Evolutionary conservation across 768 basidiomycete genomes (phyloP).

Genomic region (Leccinum barrowsii): DNA sequence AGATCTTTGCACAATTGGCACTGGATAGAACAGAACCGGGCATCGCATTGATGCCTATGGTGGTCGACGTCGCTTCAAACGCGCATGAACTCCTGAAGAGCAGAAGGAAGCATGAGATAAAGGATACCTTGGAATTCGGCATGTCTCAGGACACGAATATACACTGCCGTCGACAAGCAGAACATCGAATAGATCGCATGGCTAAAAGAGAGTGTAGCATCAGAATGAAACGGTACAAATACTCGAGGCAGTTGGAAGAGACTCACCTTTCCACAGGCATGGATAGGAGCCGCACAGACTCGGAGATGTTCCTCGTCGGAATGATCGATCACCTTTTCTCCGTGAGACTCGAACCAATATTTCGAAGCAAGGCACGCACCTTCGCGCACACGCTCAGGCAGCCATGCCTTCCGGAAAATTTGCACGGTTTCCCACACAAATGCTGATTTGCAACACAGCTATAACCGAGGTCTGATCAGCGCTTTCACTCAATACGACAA

Average conservation of each 20-base stretch:
- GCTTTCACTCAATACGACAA: accelerated
- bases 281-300: constrained; percentile 46
- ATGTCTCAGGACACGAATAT: constrained; percentile 42
- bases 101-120: not conserved
- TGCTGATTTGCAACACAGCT: constrained; percentile 54
- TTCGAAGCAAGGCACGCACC: constrained; percentile 27
- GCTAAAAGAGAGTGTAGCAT: constrained; percentile 21
- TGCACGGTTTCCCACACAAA: constrained; percentile 53
- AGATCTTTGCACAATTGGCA: constrained; percentile 45
- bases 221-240: not conserved
- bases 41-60: constrained; percentile 51
- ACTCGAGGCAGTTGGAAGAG: no score
- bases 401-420: constrained; percentile 42
- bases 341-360: not conserved
- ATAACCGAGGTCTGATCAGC: not conserved
- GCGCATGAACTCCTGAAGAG: not conserved
- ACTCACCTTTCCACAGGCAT: constrained; percentile 53
- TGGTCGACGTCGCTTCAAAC: constrained; percentile 36
- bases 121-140: constrained; percentile 40
- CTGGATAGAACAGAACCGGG: constrained; percentile 47
- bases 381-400: constrained; percentile 52
- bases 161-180: constrained; percentile 25
- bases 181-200: constrained; percentile 37
- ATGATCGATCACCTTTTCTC: constrained; percentile 43
- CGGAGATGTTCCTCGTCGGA: constrained; percentile 42